Conservation (phyloP, 805 yeast species). For the Metschnikowia bowlesiae region DNA sequence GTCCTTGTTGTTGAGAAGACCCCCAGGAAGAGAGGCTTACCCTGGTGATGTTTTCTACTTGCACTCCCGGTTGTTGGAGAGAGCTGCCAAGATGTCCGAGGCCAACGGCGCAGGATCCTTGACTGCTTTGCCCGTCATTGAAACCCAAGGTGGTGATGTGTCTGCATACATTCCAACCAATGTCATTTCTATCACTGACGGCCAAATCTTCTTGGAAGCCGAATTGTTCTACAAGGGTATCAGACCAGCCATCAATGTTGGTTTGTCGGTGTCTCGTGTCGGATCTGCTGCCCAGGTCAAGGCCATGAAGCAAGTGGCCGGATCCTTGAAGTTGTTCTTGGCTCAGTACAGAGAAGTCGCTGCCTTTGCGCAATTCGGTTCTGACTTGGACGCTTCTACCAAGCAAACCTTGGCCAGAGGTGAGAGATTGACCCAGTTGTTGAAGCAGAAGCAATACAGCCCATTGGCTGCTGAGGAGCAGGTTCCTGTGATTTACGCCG, state of each 20-base stretch:
- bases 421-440: conserved; percentile 99
- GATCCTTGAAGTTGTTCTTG: conserved; percentile 99
- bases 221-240: conserved; percentile 99
- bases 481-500: conserved; percentile 97
- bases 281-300: conserved; percentile 99
- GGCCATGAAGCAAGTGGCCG: conserved; percentile 99
- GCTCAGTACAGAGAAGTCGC: conserved; percentile 99
- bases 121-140: conserved; percentile 94
- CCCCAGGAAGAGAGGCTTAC: conserved; percentile 96
- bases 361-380: conserved; percentile 99
- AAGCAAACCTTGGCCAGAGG: conserved; percentile 99
- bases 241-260: conserved; percentile 99
- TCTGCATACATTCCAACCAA: conserved; percentile 97
- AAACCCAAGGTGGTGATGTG: conserved; percentile 99
- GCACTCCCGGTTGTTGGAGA: conserved; percentile 91
- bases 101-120: conserved; percentile 88
- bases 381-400: conserved; percentile 99
- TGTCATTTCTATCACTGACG: conserved; percentile 96
- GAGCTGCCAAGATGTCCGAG: conserved; percentile 96
- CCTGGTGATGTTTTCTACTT: conserved; percentile 96
- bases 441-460: conserved; percentile 95
- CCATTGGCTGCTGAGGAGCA: conserved; percentile 99
- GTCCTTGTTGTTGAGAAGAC: conserved; percentile 95
- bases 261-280: conserved; percentile 99
- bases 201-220: conserved; percentile 98